A percentile compares a stretch with the other conserved stretches of the same genome.
phyloP scores from a whole-genome alignment of 768 basidiomycete species.

The Pleurotus ostreatus region DNA sequence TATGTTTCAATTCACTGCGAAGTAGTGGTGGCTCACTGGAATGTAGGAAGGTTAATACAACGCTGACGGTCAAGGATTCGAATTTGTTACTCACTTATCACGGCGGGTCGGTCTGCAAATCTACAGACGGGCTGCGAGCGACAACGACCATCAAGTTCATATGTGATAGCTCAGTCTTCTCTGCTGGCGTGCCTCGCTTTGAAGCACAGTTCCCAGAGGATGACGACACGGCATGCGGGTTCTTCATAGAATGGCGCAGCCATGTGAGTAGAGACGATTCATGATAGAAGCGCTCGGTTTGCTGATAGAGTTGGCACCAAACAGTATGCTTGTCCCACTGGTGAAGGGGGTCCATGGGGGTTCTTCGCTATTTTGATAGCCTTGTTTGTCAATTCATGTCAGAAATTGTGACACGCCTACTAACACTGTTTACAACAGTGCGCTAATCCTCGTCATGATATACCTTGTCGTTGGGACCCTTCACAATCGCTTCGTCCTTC shows the following conservation, averaged over 20 bases:
- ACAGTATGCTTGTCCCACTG: conserved; percentile 71
- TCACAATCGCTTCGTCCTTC: conserved; percentile 77
- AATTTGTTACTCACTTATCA: conserved; percentile 46
- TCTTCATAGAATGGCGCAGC: conserved; percentile 82
- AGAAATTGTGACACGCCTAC: background rate
- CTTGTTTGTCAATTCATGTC: conserved; percentile 42
- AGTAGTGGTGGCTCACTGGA: background rate
- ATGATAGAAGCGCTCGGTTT: background rate
- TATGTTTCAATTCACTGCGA: conserved; percentile 21
- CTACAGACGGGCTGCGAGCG: conserved; percentile 35
- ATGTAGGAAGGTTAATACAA: conserved; percentile 58
- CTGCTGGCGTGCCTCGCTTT: conserved; percentile 48
- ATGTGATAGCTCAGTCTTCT: conserved; percentile 65
- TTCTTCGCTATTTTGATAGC: conserved; percentile 53
- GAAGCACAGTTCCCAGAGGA: conserved; percentile 68
- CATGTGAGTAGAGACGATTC: conserved; percentile 43
- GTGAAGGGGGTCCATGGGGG: conserved; percentile 47
- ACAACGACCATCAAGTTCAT: conserved; percentile 74
- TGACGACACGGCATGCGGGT: conserved; percentile 67
- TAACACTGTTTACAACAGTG: conserved; percentile 28
- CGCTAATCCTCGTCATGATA: conserved; percentile 50
- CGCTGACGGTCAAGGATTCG: conserved; percentile 50
- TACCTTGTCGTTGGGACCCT: conserved; percentile 68
- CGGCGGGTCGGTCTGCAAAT: conserved; percentile 59
- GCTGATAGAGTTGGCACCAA: background rate